These are phyloP conservation scores for Persicaria maculosa DNA, from an alignment of 148 eudicot species.

Conservation along the genomic window DNA sequence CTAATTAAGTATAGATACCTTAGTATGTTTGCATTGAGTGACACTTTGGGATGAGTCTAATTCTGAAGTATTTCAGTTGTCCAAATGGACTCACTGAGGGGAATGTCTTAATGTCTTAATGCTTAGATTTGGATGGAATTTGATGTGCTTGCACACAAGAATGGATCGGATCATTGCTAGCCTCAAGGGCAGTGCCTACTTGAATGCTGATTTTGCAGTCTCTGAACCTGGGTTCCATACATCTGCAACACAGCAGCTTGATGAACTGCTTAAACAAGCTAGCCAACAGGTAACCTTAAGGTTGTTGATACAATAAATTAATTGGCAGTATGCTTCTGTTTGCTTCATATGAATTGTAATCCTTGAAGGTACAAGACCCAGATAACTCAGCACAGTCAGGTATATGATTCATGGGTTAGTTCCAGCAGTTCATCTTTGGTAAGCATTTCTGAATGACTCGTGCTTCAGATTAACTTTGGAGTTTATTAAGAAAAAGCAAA, in stretches of 20 bases:
- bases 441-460: conserved; percentile 2
- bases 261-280: conserved; percentile 41
- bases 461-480: neutral
- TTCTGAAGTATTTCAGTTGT: too few species aligned
- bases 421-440: conserved; percentile 26
- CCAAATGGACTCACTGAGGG: too few species aligned
- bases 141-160: too few species aligned
- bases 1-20: too few species aligned
- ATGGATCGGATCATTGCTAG: conserved; percentile 12
- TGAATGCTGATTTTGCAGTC: conserved; percentile 49
- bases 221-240: conserved; percentile 34
- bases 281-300: conserved; percentile 36
- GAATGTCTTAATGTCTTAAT: too few species aligned
- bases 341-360: neutral
- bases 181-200: conserved; percentile 48
- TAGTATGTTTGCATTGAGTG: too few species aligned
- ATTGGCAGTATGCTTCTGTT: neutral
- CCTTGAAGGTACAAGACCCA: conserved; percentile 45
- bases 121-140: too few species aligned
- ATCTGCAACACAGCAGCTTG: conserved; percentile 59
- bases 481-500: neutral
- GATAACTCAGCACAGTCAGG: conserved; percentile 50
- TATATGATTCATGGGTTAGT: conserved; percentile 42
- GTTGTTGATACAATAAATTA: neutral
- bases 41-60: too few species aligned